Evolutionary conservation across 495 filamentous ascomycete genomes (phyloP), one percentile per base, ranked within the genome.

Genomic region (Hypoxylon lienhwacheense): DNA sequence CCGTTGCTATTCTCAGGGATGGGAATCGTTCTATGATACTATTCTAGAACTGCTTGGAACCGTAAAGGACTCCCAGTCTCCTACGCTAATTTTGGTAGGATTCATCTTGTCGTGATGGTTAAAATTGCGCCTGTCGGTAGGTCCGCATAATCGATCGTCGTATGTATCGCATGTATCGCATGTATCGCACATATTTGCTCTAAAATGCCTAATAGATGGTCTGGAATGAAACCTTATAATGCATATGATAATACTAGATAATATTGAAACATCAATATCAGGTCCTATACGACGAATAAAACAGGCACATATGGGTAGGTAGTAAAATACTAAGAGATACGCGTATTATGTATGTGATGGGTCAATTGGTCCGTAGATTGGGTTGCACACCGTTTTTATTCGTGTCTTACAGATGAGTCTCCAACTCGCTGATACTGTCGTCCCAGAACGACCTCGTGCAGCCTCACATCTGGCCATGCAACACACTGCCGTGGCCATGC

Each of bases 31-130:
- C 32, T 40, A 11, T 47, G 26, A 48, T 44, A 41, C 40, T 34
- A 25, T 61, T 56, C 58, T 61, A 61, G 58, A 61, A 61, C 36
- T 51, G 45, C 51, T 61, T 55, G 57, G 56, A 61, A 52, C 45
- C 52, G 52, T 53, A 44, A 34, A 46, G 12, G 24, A 34, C 12
- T 35, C 40, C 49, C 35, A 25, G 19, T 5, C 2, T 15, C 16
- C 15, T 17, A 25, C 4, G 37, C 39, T 39, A 41, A 51, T 56
- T 37, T 12, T n/a, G n/a, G n/a, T n/a, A 12, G 22, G 35, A 47
- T 44, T 37, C 22, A n/a, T n/a, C 33, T 25, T 14, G 34, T 35
- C 47, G 47, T 15, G 41, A 47, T 44, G n/a, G n/a, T n/a, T n/a
- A 33, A 48, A 47, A 56, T 53, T 56, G 26, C 33, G 31, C 25